Base-by-base conservation (phyloP, 192 early-diverging fungal genomes). In the Rhizoclosmatium sp. region DNA sequence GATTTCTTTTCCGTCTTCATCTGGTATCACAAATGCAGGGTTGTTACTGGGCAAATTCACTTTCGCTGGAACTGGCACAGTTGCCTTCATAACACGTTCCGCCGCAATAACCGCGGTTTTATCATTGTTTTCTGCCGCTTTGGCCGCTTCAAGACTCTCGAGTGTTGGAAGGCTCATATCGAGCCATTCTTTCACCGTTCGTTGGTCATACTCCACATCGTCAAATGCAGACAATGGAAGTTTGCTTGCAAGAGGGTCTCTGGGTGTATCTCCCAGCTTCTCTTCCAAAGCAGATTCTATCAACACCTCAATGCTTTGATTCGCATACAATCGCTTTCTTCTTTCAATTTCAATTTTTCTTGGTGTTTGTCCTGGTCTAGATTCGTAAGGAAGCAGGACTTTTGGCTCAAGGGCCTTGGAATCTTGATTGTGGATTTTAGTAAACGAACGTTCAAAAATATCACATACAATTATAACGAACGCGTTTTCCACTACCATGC, bases 281-380 rank as follows among this genome's bases (percentile, higher is more conserved):
- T 64, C 62, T 16, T 64, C 71, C n/a, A 60, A 16, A 3, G 65
- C 70, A 2, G 4, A 7, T 58, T 61, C 47, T 10, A 65, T 60
- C 23, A 85, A 60, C 9, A 46, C 19, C 42, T 76, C 71, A 51
- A 88, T 83, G 19, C 86, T 75, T 58, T 86, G 83, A 31, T 66
- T 68, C 1, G 84, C 79, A 58, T 78, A 90, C 23, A 86, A 65
- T n/a, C 89, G 47, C 69, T 87, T 87, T 58, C 81, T 72, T 10
- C 89, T 69, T 76, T 90, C 89, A 48, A 90, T 90, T 75, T 89
- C 89, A 39, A 90, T 85, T 61, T 87, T 87, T 19, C 89, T 49
- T 14, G 89, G 89, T 0, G 87, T 90, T 62, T 90, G 83, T 12
- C 85, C 88, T 19, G 84, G 84, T 0, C 71, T 77, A 3, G 84